These are phyloP conservation scores for Cercospora zeae-maydis DNA, from an alignment of 2,329 filamentous ascomycete species.

Conservation along the genomic window DNA sequence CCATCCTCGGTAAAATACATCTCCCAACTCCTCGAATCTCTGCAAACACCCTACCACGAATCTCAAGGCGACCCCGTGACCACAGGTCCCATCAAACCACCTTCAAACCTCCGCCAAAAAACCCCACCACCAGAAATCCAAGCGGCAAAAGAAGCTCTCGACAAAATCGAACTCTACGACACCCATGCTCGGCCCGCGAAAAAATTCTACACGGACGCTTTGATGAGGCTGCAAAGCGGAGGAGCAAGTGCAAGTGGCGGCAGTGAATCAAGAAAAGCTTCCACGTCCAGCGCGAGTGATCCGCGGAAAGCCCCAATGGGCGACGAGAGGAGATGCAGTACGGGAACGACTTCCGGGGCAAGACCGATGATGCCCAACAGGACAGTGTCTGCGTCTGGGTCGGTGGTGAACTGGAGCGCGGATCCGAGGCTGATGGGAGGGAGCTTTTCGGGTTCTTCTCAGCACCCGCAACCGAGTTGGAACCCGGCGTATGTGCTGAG, in stretches of 20 bases:
- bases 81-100: neutral
- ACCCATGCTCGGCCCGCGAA: constrained; percentile 14
- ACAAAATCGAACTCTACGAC: constrained; percentile 24
- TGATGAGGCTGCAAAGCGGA: constrained; percentile 9
- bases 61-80: constrained; percentile 18
- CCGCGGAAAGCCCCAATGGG: neutral
- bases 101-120: constrained; percentile 14
- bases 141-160: constrained; percentile 16
- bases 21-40: constrained; percentile 11
- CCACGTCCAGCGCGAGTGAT: neutral
- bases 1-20: neutral
- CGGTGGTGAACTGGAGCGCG: neutral
- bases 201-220: constrained; percentile 23
- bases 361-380: neutral
- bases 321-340: neutral
- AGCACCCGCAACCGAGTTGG: neutral
- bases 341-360: neutral
- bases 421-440: constrained; percentile 1
- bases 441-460: neutral
- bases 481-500: neutral
- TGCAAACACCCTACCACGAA: constrained; percentile 21
- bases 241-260: neutral
- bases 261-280: neutral
- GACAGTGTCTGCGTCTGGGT: neutral
- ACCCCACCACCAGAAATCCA: constrained; percentile 14